These are phyloP conservation scores for Bisporella sp. DNA, from an alignment of 2,329 filamentous ascomycete genomes.

Conservation along the genomic window DNA sequence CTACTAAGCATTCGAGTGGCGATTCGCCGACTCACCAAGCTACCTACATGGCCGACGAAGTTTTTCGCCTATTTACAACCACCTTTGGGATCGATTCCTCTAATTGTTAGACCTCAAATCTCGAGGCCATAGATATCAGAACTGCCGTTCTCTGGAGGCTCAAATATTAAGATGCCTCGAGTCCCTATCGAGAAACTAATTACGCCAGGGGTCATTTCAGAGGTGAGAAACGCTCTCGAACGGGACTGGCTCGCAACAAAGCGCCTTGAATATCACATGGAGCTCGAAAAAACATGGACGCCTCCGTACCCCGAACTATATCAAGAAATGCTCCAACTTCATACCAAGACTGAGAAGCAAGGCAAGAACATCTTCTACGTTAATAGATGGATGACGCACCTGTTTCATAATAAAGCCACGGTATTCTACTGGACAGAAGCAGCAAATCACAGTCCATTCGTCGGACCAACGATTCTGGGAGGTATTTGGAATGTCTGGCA, in stretches of 20 bases:
- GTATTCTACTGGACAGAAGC: constrained; percentile 15
- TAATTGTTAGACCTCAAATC: too few species aligned
- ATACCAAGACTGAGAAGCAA: constrained; percentile 12
- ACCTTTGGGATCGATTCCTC: too few species aligned
- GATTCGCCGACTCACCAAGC: too few species aligned
- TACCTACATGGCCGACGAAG: too few species aligned
- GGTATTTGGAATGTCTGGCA: constrained; percentile 17
- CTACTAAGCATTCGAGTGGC: too few species aligned
- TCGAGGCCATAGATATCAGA: too few species aligned
- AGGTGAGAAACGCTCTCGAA: constrained; percentile 13
- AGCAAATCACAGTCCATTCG: constrained; percentile 10
- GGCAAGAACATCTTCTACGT: constrained; percentile 11
- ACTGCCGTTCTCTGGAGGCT: too few species aligned
- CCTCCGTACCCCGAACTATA: constrained; percentile 12
- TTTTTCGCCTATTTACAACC: too few species aligned
- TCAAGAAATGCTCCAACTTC: constrained; percentile 13
- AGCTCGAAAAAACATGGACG: constrained; percentile 15
- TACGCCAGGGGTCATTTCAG: constrained; percentile 15
- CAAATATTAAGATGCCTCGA: too few species aligned
- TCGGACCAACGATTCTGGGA: constrained; percentile 12
- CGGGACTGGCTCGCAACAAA: constrained; percentile 12
- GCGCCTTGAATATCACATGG: constrained; percentile 13
- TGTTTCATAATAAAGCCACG: constrained; percentile 17
- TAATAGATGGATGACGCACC: constrained; percentile 10
- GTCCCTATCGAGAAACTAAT: constrained; percentile 4